These are phyloP conservation scores for Coemansia sp. DNA, from an alignment of 192 early-diverging fungal species.

Conservation along the genomic window DNA sequence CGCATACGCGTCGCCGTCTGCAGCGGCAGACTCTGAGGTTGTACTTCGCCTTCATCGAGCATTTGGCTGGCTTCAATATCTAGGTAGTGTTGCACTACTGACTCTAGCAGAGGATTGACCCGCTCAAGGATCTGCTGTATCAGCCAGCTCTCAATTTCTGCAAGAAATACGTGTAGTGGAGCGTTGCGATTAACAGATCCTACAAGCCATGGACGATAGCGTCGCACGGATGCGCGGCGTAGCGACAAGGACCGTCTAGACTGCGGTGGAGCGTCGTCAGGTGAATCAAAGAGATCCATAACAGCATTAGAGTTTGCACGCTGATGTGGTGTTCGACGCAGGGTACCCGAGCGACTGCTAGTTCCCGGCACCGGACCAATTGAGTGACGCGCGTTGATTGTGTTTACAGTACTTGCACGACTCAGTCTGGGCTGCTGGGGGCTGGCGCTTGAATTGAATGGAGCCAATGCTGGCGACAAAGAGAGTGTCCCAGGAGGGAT, in stretches of 20 bases:
- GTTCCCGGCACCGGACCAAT: not conserved
- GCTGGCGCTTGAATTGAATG: conserved; percentile 5
- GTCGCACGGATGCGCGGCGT: conserved; percentile 12
- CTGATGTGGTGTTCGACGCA: conserved; percentile 23
- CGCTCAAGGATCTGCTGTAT: conserved; percentile 49
- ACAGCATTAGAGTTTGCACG: conserved; percentile 16
- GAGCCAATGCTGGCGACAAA: conserved; percentile 24
- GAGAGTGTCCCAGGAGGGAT: conserved; percentile 5
- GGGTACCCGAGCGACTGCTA: conserved; percentile 8
- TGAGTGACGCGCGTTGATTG: not conserved
- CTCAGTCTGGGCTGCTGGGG: not conserved
- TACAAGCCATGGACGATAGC: conserved; percentile 48
- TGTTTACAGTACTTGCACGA: not conserved
- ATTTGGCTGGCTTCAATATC: conserved; percentile 45
- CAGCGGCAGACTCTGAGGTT: conserved; percentile 4
- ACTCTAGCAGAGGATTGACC: conserved; percentile 44
- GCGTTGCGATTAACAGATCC: conserved; percentile 36
- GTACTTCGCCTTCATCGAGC: conserved; percentile 18
- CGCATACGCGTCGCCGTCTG: conserved; percentile 30
- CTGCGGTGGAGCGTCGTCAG: not conserved
- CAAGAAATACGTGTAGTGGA: conserved; percentile 48
- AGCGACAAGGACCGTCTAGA: conserved; percentile 33
- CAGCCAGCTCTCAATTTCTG: conserved; percentile 50
- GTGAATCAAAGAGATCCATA: conserved; percentile 13
- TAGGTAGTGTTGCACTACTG: conserved; percentile 45